Percentiles rank a stretch among this genome's conserved stretches.
Evolutionary conservation across 106 monocot species (phyloP).

Genomic region (Dactylorhiza incarnata): DNA sequence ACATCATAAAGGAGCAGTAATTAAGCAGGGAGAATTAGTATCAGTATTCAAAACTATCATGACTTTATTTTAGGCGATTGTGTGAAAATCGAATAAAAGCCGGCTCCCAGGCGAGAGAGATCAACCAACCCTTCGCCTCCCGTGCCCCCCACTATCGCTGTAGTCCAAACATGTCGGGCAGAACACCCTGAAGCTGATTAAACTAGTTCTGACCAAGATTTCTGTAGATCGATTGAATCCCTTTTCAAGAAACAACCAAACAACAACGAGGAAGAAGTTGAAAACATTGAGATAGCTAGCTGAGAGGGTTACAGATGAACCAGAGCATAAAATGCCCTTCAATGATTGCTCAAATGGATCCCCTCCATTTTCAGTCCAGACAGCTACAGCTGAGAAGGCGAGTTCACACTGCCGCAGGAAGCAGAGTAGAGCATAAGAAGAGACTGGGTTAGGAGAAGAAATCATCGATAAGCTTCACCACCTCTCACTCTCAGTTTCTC

Average conservation of each 20-base stretch:
- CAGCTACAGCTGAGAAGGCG: conserved; percentile 19
- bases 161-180: conserved; percentile 15
- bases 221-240: not conserved
- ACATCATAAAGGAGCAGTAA: too few species aligned
- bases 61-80: too few species aligned
- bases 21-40: too few species aligned
- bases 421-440: conserved; percentile 5
- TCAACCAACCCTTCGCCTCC: too few species aligned
- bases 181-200: conserved; percentile 15
- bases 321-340: conserved; percentile 33
- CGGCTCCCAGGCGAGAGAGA: too few species aligned
- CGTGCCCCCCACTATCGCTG: not conserved
- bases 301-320: conserved; percentile 23
- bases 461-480: not conserved
- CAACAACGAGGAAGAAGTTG: not conserved
- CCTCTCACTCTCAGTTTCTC: too few species aligned
- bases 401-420: conserved; percentile 17
- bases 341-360: conserved; percentile 37
- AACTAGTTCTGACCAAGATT: conserved; percentile 15
- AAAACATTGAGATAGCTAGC: conserved; percentile 11
- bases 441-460: not conserved
- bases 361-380: conserved; percentile 27
- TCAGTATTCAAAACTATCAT: too few species aligned
- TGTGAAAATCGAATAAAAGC: too few species aligned
- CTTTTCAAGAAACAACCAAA: not conserved